Evolutionary conservation across 2,329 filamentous ascomycete genomes (phyloP).

Genomic region (Pseudogymnoascus sp.): DNA sequence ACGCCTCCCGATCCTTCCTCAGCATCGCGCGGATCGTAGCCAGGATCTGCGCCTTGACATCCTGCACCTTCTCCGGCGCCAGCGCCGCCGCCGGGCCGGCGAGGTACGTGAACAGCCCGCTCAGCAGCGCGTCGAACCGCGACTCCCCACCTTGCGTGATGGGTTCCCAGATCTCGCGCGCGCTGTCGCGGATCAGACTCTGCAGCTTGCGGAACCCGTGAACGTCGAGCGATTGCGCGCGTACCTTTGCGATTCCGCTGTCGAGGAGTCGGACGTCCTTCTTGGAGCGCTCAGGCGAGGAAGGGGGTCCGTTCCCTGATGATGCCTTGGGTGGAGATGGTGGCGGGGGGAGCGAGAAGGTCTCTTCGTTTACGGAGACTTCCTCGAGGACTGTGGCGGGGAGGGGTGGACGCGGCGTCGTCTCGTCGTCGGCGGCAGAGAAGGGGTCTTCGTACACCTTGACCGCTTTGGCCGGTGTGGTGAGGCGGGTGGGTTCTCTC

Average conservation of each 20-base stretch:
- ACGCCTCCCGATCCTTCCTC: constrained; percentile 55
- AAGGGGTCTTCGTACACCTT: constrained; percentile 57
- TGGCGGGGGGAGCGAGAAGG: constrained; percentile 14
- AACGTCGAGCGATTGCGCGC: constrained; percentile 63
- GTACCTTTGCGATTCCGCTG: constrained; percentile 67
- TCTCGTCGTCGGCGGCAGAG: constrained; percentile 37
- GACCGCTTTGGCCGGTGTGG: constrained; percentile 23
- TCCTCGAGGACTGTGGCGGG: constrained; percentile 47
- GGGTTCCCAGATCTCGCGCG: constrained; percentile 17
- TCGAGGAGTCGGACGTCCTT: constrained; percentile 57
- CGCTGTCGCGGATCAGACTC: constrained; percentile 60
- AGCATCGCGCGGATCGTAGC: constrained; percentile 66
- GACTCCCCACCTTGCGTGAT: constrained; percentile 52
- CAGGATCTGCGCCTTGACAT: constrained; percentile 66
- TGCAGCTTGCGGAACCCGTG: constrained; percentile 75
- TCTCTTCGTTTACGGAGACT: constrained; percentile 49
- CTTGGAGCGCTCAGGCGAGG: constrained; percentile 44
- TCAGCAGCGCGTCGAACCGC: constrained; percentile 58
- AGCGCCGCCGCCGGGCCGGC: constrained; percentile 49
- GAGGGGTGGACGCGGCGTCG: constrained; percentile 37
- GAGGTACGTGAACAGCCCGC: constrained; percentile 63
- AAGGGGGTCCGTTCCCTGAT: constrained; percentile 16
- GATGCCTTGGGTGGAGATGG: constrained; percentile 7
- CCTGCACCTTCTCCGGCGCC: constrained; percentile 56
- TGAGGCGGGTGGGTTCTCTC: constrained; percentile 26